Base-by-base conservation (phyloP, 1,284 basidiomycete species). In the Ceratobasidium sp. region DNA sequence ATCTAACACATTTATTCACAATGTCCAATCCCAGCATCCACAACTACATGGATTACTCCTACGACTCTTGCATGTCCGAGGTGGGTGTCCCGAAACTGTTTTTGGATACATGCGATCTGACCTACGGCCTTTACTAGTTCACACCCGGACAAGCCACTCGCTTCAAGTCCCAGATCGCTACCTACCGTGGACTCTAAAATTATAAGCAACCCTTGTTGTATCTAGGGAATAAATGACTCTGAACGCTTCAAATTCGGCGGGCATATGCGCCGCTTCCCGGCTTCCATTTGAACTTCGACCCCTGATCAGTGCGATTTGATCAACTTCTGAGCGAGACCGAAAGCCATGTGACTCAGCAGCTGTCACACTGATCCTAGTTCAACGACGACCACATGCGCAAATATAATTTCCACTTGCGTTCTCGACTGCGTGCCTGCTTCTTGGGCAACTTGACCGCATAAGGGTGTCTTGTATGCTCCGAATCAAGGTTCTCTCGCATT, bases 111-210 rank as follows among this genome's bases (percentile, higher is more conserved):
- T n/a, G 41, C 24, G 6, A 34, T 2, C 37, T 8, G 29, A 51
- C 34, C 27, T 19, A 85, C 85, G 84, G 84, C 19, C n/a, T 27
- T 24, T 3, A 78, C 75, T 77, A 84, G 77, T 87, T 87, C 81
- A 86, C 85, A n/a, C 54, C 83, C 72, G 85, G 84, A 19, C 86
- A 88, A 76, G 78, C 82, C 74, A 80, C 81, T 31, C 84, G 86
- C 59, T 76, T 84, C 74, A 78, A 80, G 74, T 79, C 79, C 19
- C 85, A 87, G 79, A 80, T 87, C 74, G 77, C 81, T 27, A 86
- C 85, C 64, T 87, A 86, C 81, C 85, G 86, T 76, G 83, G 84
- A 49, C 79, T 86, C 62, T 69, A 58, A 71, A 43, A 22, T 29
- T 24, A 51, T 5, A 29, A 22, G 13, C 11, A 64, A 27, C 24